Conservation (phyloP, 345 rosid genomes). For the Ceriops zippeliana region DNA sequence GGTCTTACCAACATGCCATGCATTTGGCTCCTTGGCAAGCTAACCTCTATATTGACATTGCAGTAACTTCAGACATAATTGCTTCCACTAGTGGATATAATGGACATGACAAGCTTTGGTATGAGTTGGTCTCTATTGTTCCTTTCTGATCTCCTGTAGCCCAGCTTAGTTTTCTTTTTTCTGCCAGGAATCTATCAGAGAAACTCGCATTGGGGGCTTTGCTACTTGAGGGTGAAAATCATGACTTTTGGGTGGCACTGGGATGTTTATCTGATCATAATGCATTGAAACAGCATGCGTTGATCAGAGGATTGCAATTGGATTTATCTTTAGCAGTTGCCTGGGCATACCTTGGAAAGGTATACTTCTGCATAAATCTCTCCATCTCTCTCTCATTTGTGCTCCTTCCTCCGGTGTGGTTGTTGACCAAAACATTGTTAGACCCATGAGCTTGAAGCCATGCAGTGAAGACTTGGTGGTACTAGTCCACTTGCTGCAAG, state of each 20-base stretch:
- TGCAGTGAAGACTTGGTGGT: too few species aligned
- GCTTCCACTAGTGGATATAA: conserved; percentile 39
- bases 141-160: conserved; percentile 18
- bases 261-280: conserved; percentile 64
- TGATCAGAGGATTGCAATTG: conserved; percentile 84
- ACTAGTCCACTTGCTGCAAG: too few species aligned
- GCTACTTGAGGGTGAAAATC: conserved; percentile 73
- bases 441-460: too few species aligned
- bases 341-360: conserved; percentile 96
- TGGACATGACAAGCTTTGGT: conserved; percentile 51
- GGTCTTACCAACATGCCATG: conserved; percentile 73
- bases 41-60: conserved; percentile 70
- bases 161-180: conserved; percentile 29
- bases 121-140: conserved; percentile 25
- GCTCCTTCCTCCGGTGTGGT: too few species aligned
- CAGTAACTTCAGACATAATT: conserved; percentile 63
- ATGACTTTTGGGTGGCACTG: conserved; percentile 81
- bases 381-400: background rate
- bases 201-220: conserved; percentile 91
- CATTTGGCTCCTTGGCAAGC: conserved; percentile 93
- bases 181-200: conserved; percentile 77
- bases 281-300: conserved; percentile 81
- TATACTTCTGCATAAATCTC: conserved; percentile 20
- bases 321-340: conserved; percentile 81
- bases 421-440: too few species aligned